Percentiles rank a stretch among this genome's conserved stretches.
phyloP scores from a whole-genome alignment of 768 basidiomycete genomes.

The Lentinula aciculospora region DNA sequence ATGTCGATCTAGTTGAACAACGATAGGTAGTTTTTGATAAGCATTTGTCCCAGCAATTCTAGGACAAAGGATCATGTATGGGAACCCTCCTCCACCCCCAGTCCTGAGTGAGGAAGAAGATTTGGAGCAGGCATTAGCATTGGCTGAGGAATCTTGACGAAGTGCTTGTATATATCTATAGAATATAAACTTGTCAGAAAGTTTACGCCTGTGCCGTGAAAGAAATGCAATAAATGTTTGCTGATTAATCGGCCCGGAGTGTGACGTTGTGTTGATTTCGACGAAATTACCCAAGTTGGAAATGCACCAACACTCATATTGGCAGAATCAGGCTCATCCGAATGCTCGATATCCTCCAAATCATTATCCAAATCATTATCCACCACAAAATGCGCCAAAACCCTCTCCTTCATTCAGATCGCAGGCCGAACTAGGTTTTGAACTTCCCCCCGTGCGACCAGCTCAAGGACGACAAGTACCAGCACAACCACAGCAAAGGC shows the following conservation, averaged over 20 bases:
- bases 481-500: background rate
- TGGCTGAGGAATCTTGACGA: constrained; percentile 22
- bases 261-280: background rate
- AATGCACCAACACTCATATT: background rate
- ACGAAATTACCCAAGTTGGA: background rate
- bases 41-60: constrained; percentile 53
- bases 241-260: background rate
- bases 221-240: background rate
- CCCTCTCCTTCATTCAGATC: background rate
- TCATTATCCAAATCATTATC: background rate
- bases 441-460: background rate
- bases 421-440: background rate
- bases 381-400: background rate
- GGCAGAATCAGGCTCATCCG: constrained; percentile 1
- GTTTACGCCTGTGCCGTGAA: too few relatives aligned
- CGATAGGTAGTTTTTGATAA: constrained; percentile 1
- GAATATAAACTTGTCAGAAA: too few relatives aligned
- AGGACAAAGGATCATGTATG: constrained; percentile 69
- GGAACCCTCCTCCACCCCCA: constrained; percentile 55
- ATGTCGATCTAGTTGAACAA: constrained; percentile 20
- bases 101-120: constrained; percentile 53
- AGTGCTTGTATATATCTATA: too few relatives aligned
- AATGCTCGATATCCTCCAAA: background rate
- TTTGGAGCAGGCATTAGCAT: constrained; percentile 67
- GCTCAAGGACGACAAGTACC: too few relatives aligned